A percentile compares a stretch with the other conserved stretches of the same genome.
Evolutionary conservation across 148 eudicot species (phyloP).

Genomic region (Heliamphora exappendiculata): DNA sequence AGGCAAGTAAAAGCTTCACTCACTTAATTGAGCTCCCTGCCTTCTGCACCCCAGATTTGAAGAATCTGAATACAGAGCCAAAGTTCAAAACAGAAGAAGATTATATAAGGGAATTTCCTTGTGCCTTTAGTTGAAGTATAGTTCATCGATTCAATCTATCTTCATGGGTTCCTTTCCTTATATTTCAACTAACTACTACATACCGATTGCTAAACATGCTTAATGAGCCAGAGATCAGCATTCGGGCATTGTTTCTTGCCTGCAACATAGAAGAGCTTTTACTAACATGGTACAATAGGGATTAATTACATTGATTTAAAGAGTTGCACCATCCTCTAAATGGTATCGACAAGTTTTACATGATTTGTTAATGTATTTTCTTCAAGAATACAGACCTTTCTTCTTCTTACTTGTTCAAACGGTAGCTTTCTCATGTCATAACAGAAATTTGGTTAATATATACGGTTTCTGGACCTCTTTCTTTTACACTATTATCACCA

Average conservation of each 20-base stretch:
- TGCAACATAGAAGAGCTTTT: slow-evolving; percentile 15
- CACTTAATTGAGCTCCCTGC: slow-evolving; percentile 67
- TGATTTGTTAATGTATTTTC: not conserved
- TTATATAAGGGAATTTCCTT: not conserved
- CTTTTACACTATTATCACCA: too few species aligned
- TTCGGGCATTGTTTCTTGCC: slow-evolving; percentile 90
- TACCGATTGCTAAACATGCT: slow-evolving; percentile 75
- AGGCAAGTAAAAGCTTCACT: slow-evolving; percentile 20
- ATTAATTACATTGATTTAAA: not conserved
- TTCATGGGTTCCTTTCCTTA: too few species aligned
- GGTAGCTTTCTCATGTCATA: not conserved
- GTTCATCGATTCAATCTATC: too few species aligned
- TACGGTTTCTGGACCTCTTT: too few species aligned
- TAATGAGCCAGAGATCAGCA: slow-evolving; percentile 70
- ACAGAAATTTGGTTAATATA: too few species aligned
- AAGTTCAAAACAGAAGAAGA: not conserved
- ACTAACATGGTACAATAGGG: not conserved
- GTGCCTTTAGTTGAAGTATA: too few species aligned
- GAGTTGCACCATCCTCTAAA: not conserved
- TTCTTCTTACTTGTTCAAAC: not conserved
- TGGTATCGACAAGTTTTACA: not conserved
- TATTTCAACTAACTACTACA: slow-evolving; percentile 12
- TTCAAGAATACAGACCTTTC: not conserved
- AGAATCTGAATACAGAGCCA: slow-evolving; percentile 40
- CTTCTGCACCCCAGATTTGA: slow-evolving; percentile 68